These are phyloP conservation scores for Colletotrichum liaoningense DNA, from an alignment of 2,329 filamentous ascomycete genomes.

Conservation along the genomic window DNA sequence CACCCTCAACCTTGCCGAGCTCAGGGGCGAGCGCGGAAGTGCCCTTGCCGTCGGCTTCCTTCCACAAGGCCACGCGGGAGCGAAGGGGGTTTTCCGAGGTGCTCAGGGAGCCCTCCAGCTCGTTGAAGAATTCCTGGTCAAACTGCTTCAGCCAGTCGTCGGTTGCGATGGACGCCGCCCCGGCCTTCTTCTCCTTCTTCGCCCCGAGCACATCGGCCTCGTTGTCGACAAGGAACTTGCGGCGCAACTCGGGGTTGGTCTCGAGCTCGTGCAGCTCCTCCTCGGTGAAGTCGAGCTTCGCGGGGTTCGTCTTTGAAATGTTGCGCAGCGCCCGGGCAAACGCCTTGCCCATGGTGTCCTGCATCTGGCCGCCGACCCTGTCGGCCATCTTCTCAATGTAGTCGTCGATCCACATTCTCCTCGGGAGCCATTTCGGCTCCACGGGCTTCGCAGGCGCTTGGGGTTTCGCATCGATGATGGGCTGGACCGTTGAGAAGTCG, in stretches of 20 bases:
- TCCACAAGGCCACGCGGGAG: slow-evolving; percentile 48
- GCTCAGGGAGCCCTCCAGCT: slow-evolving; percentile 37
- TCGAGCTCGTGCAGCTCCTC: slow-evolving; percentile 58
- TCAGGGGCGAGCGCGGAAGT: slow-evolving; percentile 60
- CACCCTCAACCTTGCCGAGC: slow-evolving; percentile 65
- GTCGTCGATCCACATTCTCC: slow-evolving; percentile 71
- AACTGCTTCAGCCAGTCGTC: slow-evolving; percentile 33
- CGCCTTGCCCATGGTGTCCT: slow-evolving; percentile 54
- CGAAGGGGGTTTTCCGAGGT: slow-evolving; percentile 42
- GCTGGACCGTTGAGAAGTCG: slow-evolving; percentile 82
- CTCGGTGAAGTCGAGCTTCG: slow-evolving; percentile 66
- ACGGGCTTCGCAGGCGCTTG: slow-evolving; percentile 60
- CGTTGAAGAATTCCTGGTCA: slow-evolving; percentile 41
- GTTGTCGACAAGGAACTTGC: slow-evolving; percentile 49
- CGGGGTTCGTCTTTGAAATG: slow-evolving; percentile 54
- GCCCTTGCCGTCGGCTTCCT: slow-evolving; percentile 43
- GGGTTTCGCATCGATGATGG: slow-evolving; percentile 79
- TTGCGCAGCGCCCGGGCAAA: slow-evolving; percentile 55
- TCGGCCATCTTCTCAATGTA: slow-evolving; percentile 61
- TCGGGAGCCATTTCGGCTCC: slow-evolving; percentile 67
- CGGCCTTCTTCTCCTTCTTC: slow-evolving; percentile 15
- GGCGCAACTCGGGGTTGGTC: slow-evolving; percentile 51
- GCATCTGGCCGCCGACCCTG: slow-evolving; percentile 55
- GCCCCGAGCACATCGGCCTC: slow-evolving; percentile 20
- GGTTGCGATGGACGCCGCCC: background rate